Evolutionary conservation across 2,329 filamentous ascomycete genomes (phyloP).

Genomic region (Colletotrichum sp.): DNA sequence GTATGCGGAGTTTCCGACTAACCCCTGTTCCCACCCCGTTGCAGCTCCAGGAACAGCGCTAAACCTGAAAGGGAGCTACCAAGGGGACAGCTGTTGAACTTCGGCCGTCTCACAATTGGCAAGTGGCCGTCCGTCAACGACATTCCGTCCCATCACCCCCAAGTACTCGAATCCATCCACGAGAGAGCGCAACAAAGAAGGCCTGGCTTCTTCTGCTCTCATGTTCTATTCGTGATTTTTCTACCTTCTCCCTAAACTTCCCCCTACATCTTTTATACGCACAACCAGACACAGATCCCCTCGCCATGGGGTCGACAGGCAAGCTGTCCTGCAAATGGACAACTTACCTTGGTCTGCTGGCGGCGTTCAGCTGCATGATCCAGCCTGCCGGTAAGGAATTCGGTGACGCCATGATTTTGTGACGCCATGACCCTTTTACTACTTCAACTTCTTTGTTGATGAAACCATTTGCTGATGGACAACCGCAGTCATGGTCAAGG

Average conservation of each 20-base stretch:
- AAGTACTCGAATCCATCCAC: not conserved
- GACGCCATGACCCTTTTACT: not conserved
- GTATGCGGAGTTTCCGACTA: not conserved
- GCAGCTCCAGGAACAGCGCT: not conserved
- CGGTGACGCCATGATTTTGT: not conserved
- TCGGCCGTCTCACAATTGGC: slow-evolving; percentile 7
- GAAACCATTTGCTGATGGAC: not conserved
- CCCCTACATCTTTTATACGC: not conserved
- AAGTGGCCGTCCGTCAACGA: not conserved
- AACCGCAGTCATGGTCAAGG: slow-evolving; percentile 78
- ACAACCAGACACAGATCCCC: slow-evolving; percentile 12
- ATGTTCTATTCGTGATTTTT: not conserved
- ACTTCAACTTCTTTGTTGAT: not conserved
- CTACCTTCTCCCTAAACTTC: not conserved
- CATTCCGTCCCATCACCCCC: not conserved
- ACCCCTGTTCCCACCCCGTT: not conserved
- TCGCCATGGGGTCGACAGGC: slow-evolving; percentile 55
- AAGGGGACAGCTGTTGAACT: slow-evolving; percentile 31
- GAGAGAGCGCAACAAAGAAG: slow-evolving; percentile 15
- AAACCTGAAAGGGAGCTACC: slow-evolving; percentile 22
- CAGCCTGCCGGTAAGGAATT: slow-evolving; percentile 65
- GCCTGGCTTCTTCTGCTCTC: not conserved
- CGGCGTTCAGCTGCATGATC: slow-evolving; percentile 64
- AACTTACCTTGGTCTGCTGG: slow-evolving; percentile 63
- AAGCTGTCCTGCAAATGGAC: slow-evolving; percentile 68